Evolutionary conservation across 2,329 filamentous ascomycete genomes (phyloP).

Genomic region (Aureobasidium subglaciale): DNA sequence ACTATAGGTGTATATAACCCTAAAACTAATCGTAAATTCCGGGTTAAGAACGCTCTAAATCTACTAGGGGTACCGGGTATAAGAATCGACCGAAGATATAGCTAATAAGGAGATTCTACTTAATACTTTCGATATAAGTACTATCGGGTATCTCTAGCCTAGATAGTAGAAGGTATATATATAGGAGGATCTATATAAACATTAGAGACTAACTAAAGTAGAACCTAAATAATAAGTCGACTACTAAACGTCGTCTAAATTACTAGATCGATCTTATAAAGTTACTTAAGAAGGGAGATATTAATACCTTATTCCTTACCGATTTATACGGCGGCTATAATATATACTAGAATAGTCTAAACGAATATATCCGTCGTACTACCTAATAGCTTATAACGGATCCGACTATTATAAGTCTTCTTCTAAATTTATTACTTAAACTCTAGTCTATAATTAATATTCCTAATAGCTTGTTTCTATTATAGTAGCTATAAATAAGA

Average conservation of each 20-base stretch:
- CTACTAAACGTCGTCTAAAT: constrained; percentile 51
- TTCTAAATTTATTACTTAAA: background rate
- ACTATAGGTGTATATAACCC: too few relatives aligned
- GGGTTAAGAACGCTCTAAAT: too few relatives aligned
- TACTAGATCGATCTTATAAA: constrained; percentile 61
- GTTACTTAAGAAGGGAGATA: constrained; percentile 53
- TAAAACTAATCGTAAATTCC: too few relatives aligned
- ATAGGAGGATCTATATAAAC: background rate
- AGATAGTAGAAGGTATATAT: constrained; percentile 57
- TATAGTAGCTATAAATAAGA: constrained; percentile 61
- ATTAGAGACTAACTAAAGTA: constrained; percentile 24
- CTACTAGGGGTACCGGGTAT: too few relatives aligned
- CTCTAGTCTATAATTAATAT: background rate
- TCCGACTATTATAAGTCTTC: constrained; percentile 47
- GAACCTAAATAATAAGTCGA: constrained; percentile 55
- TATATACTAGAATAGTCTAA: constrained; percentile 52
- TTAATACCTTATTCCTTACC: constrained; percentile 59
- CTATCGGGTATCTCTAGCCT: constrained; percentile 56
- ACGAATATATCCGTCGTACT: constrained; percentile 54
- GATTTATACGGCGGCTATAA: constrained; percentile 60
- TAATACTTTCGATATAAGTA: constrained; percentile 61
- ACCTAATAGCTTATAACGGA: constrained; percentile 61
- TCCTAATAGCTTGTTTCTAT: constrained; percentile 49
- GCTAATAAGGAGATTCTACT: constrained; percentile 49
- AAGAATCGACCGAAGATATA: too few relatives aligned